Conservation (phyloP, 306 rosid genomes). For the Heteromeles arbutifolia region DNA sequence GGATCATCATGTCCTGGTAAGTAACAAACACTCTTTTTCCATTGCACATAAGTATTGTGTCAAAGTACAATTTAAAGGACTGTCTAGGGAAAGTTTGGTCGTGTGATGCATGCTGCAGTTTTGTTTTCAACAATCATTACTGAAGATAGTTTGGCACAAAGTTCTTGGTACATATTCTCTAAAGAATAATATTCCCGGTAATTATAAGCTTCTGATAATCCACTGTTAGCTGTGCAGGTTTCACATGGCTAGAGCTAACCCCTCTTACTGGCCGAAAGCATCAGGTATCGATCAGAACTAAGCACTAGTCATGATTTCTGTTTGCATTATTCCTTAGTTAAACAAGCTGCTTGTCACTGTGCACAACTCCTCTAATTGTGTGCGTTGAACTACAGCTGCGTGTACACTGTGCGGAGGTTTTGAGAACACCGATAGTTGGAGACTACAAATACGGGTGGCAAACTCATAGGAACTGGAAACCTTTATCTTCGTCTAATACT, state of each 20-base stretch:
- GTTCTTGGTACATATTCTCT: not conserved
- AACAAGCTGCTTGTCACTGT: constrained; percentile 1
- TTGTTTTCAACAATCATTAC: not conserved
- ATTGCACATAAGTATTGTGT: not conserved
- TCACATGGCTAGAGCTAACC: constrained; percentile 79
- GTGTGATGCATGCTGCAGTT: not conserved
- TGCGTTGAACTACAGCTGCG: constrained; percentile 54
- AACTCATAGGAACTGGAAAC: constrained; percentile 62
- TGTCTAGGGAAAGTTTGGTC: not conserved
- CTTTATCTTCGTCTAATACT: constrained; percentile 21
- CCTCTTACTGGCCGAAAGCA: constrained; percentile 95
- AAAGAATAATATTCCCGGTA: not conserved
- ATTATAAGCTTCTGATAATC: constrained; percentile 14
- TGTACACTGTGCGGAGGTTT: constrained; percentile 86
- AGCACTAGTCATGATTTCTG: constrained; percentile 1
- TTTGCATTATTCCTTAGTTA: not conserved
- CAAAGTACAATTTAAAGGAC: not conserved
- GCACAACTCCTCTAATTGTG: not conserved
- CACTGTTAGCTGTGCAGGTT: constrained; percentile 48
- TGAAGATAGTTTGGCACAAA: not conserved
- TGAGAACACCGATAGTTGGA: constrained; percentile 92
- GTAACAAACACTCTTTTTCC: constrained; percentile 21
- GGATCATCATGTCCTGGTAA: constrained; percentile 61
- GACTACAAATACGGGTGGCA: constrained; percentile 96
- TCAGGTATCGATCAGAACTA: constrained; percentile 50